A percentile compares a stretch with the other conserved stretches of the same genome.
Conservation (phyloP, 345 rosid genomes). For the Physaria fendleri region DNA sequence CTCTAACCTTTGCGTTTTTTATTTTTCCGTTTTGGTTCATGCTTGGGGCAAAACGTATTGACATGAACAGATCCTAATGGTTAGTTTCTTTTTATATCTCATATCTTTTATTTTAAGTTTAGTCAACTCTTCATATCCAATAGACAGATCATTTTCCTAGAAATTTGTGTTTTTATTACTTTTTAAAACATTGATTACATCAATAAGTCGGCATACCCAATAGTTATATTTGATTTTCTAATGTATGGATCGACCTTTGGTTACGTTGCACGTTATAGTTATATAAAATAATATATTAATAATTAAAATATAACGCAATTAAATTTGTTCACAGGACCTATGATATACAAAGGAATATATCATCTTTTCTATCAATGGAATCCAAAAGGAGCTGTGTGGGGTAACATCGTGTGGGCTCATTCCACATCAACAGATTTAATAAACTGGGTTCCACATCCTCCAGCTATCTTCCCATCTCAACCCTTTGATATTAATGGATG, state of each 20-base stretch:
- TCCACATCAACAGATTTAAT: constrained; percentile 68
- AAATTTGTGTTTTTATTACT: not conserved
- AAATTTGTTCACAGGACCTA: constrained; percentile 37
- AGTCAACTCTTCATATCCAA: constrained; percentile 29
- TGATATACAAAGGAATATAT: constrained; percentile 67
- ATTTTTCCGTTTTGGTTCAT: constrained; percentile 2
- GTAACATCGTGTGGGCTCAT: constrained; percentile 78
- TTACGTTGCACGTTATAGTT: constrained; percentile 17
- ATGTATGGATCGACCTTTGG: constrained; percentile 6
- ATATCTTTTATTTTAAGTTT: not conserved
- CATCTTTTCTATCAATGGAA: constrained; percentile 75
- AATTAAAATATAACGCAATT: not conserved
- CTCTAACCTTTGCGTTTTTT: not conserved
- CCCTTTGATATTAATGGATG: constrained; percentile 51
- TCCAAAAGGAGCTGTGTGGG: constrained; percentile 65
- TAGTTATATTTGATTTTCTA: constrained; percentile 14
- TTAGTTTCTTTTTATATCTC: constrained; percentile 22
- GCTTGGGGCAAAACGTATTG: constrained; percentile 14
- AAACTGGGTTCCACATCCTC: constrained; percentile 56
- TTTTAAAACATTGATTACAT: not conserved
- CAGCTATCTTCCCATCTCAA: constrained; percentile 51
- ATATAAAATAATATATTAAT: not conserved
- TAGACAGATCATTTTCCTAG: constrained; percentile 20
- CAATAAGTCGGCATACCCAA: constrained; percentile 14
- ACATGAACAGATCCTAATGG: constrained; percentile 65